Evolutionary conservation across 352 stramenopile genomes (phyloP), one percentile per base, ranked within the genome.

Genomic region (Elongisporangium anandrum): DNA sequence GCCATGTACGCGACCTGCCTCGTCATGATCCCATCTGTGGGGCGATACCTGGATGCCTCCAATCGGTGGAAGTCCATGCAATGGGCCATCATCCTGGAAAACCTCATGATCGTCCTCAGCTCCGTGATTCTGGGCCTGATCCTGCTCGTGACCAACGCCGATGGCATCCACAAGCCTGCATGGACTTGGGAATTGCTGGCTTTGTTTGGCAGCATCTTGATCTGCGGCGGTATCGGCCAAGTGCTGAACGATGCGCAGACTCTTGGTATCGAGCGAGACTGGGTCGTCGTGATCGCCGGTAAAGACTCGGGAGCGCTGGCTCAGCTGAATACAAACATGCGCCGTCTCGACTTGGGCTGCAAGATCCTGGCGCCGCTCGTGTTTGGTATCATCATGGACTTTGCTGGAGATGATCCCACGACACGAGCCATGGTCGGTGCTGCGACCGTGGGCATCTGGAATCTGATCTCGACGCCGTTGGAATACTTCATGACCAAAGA

Each of bases 351-450:
- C 59, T 66, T 95, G 56, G 77, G 63, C 38, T 93, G 84, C 72
- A 92, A 84, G 52, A 87, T 93, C 49, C 61, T 94, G 13, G 77
- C 79, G 0, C 87, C 87, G 0, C 77, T 87, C 63, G 74, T 74
- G 4, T 90, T 92, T 57, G 85, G 82, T 52, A 72, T 94, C 41
- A 88, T 92, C 66, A 87, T 90, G 73, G 80, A 92, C 50, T 92
- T 87, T 65, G 82, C 81, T 0, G 81, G 77, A 7, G 60, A 60
- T 41, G 76, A 89, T 50, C 72, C 77, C 5, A 89, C 76, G 17
- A 88, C 72, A 19, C 73, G 82, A 17, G 76, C 81, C 16, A 79
- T 87, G 63, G 74, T 88, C 20, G 83, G 84, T 2, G 76, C 81
- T 15, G 77, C 77, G 1, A 70, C 78, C 0, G 80, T 95, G 1